A percentile compares a stretch with the other conserved stretches of the same genome.
phyloP scores from a whole-genome alignment of 768 basidiomycete species.

The Harrya chromipes region DNA sequence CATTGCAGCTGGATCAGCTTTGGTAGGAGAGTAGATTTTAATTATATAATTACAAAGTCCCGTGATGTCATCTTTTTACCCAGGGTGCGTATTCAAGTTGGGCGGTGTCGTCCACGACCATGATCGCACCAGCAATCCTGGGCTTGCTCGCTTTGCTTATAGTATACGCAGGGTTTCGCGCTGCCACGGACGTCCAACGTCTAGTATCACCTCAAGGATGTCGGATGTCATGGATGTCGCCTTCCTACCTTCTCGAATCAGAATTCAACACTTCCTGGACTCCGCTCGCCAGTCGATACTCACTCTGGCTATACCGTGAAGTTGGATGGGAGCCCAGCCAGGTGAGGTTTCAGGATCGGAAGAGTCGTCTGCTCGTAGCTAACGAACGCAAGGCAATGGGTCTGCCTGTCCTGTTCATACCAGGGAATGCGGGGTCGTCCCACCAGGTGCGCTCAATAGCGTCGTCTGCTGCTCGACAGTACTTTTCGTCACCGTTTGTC shows the following conservation, averaged over 20 bases:
- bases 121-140: conserved; percentile 7
- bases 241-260: conserved; percentile 76
- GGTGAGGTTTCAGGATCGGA: conserved; percentile 34
- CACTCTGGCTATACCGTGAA: conserved; percentile 90
- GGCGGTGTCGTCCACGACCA: conserved; percentile 21
- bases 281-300: conserved; percentile 69
- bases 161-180: conserved; percentile 40
- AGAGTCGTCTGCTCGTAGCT: conserved; percentile 7
- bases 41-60: too few species aligned
- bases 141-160: conserved; percentile 37
- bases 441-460: conserved; percentile 94
- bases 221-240: conserved; percentile 95
- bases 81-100: too few species aligned
- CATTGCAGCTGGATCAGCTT: too few species aligned
- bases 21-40: too few species aligned
- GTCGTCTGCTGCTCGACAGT: conserved; percentile 83
- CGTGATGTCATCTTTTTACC: too few species aligned
- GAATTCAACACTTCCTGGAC: conserved; percentile 69
- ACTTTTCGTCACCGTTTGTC: conserved; percentile 57
- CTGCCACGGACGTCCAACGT: conserved; percentile 42
- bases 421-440: conserved; percentile 95
- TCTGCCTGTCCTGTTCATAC: conserved; percentile 91
- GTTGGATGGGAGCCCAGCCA: conserved; percentile 72
- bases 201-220: conserved; percentile 86
- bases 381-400: conserved; percentile 39